Evolutionary conservation across 495 filamentous ascomycete species (phyloP).

Genomic region (Penicillium fimorum): DNA sequence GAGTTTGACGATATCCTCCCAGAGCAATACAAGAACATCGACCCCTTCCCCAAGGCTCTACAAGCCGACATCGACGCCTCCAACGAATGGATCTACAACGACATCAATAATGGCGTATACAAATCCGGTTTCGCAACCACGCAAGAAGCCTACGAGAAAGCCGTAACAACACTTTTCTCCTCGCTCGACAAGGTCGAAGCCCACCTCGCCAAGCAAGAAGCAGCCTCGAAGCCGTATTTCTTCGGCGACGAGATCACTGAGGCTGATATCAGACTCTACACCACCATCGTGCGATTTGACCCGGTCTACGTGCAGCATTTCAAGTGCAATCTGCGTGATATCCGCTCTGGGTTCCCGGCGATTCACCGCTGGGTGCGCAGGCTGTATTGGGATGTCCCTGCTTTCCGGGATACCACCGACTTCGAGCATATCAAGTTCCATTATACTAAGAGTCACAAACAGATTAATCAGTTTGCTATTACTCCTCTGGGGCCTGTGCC

Average conservation of each 20-base stretch:
- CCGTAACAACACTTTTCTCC: constrained; percentile 64
- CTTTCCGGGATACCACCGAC: constrained; percentile 61
- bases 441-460: constrained; percentile 68
- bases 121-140: constrained; percentile 70
- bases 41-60: constrained; percentile 62
- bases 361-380: constrained; percentile 66
- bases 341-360: constrained; percentile 70
- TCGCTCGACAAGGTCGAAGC: constrained; percentile 70
- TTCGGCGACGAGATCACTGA: constrained; percentile 72
- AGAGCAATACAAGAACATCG: constrained; percentile 54
- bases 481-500: constrained; percentile 65
- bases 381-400: constrained; percentile 66
- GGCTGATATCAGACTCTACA: constrained; percentile 77
- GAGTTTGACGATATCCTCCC: constrained; percentile 72
- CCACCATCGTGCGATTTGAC: constrained; percentile 84
- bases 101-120: constrained; percentile 88
- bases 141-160: constrained; percentile 74
- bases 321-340: constrained; percentile 86
- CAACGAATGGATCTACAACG: constrained; percentile 81
- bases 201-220: constrained; percentile 52
- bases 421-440: constrained; percentile 73
- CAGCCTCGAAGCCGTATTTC: constrained; percentile 55
- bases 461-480: constrained; percentile 64
- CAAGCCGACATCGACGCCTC: constrained; percentile 64
- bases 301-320: constrained; percentile 91